These are phyloP conservation scores for Botrytis byssoidea DNA, from an alignment of 2,329 filamentous ascomycete genomes.

Conservation along the genomic window DNA sequence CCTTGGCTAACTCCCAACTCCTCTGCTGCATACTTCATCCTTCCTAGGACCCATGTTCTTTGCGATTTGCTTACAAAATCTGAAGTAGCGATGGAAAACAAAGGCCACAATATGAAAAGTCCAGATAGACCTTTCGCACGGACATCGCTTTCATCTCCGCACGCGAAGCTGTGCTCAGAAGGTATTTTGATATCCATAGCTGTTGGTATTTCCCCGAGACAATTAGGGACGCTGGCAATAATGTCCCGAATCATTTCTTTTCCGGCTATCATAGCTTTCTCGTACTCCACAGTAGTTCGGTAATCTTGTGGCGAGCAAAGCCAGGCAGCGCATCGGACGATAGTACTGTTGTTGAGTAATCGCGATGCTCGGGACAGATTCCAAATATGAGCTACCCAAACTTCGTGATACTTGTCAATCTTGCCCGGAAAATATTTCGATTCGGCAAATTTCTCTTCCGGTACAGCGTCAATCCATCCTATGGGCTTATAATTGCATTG, in stretches of 20 bases:
- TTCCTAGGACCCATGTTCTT: conserved; percentile 27
- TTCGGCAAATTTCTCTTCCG: background rate
- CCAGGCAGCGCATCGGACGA: conserved; percentile 60
- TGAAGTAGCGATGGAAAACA: conserved; percentile 29
- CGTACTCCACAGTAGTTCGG: conserved; percentile 59
- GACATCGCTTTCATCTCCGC: conserved; percentile 44
- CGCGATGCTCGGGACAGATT: conserved; percentile 55
- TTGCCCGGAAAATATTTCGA: conserved; percentile 48
- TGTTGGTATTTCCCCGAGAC: conserved; percentile 49
- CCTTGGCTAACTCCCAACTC: conserved; percentile 32
- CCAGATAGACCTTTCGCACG: conserved; percentile 29
- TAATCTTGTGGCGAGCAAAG: conserved; percentile 59
- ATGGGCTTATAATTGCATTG: conserved; percentile 52
- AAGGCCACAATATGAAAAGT: conserved; percentile 32
- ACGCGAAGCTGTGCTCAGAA: conserved; percentile 48
- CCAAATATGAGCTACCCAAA: conserved; percentile 58
- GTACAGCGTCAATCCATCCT: conserved; percentile 50
- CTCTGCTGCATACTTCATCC: conserved; percentile 30
- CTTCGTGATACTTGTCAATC: conserved; percentile 57
- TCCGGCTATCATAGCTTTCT: conserved; percentile 51
- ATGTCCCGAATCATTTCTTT: conserved; percentile 56
- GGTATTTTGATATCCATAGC: conserved; percentile 20
- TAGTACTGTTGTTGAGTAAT: conserved; percentile 53
- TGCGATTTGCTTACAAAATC: conserved; percentile 31
- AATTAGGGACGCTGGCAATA: conserved; percentile 58